A percentile compares a stretch with the other conserved stretches of the same genome.
Conservation (phyloP, 345 rosid species). For the Clausena lansium region DNA sequence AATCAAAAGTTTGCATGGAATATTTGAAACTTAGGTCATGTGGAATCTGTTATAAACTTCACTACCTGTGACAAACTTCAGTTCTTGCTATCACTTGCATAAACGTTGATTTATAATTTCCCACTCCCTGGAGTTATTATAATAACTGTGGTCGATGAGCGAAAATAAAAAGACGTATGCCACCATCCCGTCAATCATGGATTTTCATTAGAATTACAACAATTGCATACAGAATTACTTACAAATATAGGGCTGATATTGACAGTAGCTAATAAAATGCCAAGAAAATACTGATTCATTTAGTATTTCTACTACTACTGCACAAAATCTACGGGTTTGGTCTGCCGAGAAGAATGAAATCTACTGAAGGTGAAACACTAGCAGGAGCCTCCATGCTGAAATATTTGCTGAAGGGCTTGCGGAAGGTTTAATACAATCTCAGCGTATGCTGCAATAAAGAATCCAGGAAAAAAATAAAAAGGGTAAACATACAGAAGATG, state of each 20-base stretch:
- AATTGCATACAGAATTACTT: not conserved
- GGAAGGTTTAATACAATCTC: constrained; percentile 77
- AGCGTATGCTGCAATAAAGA: constrained; percentile 67
- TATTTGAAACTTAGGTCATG: too few species aligned
- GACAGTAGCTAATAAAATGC: not conserved
- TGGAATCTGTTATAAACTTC: too few species aligned
- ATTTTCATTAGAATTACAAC: not conserved
- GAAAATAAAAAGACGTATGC: not conserved
- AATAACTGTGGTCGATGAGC: not conserved
- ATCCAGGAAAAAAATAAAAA: constrained; percentile 1
- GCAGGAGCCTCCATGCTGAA: constrained; percentile 34
- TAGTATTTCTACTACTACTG: not conserved
- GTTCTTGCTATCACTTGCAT: too few species aligned
- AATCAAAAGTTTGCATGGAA: too few species aligned
- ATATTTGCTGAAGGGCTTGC: constrained; percentile 59
- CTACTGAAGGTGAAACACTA: constrained; percentile 4
- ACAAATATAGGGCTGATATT: not conserved
- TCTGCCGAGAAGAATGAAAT: not conserved
- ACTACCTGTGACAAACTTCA: too few species aligned
- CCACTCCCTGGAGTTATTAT: not conserved
- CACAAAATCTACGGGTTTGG: not conserved
- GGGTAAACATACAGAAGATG: not conserved
- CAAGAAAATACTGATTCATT: not conserved
- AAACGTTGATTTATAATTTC: too few species aligned
- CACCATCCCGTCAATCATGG: too few species aligned